Evolutionary conservation across 2,329 filamentous ascomycete species (phyloP).

Genomic region (Penicillium sp.): DNA sequence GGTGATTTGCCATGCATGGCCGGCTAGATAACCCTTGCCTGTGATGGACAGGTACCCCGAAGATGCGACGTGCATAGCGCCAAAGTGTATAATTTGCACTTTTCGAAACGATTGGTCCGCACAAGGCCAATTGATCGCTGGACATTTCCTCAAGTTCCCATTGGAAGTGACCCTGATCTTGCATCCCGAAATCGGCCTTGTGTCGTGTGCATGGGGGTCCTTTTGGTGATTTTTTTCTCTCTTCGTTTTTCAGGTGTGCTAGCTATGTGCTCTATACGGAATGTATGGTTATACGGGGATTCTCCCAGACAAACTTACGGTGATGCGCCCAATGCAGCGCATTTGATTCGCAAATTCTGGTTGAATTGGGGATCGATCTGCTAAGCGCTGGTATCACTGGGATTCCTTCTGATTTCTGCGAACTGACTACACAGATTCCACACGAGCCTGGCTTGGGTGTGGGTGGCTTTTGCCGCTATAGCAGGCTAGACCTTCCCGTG

Average conservation of each 20-base stretch:
- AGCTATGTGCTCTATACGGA: background rate
- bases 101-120: background rate
- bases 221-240: background rate
- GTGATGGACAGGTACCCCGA: constrained; percentile 8
- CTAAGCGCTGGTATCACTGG: background rate
- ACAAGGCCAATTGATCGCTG: background rate
- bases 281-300: background rate
- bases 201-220: background rate
- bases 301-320: background rate
- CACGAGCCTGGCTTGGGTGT: background rate
- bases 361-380: background rate
- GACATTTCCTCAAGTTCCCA: background rate
- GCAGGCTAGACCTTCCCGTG: background rate
- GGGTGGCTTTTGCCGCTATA: background rate
- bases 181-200: background rate
- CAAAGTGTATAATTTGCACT: background rate
- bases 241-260: background rate
- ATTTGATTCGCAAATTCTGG: background rate
- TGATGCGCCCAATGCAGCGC: background rate
- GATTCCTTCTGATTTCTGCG: background rate
- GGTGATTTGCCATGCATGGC: constrained; percentile 14
- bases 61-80: constrained; percentile 3
- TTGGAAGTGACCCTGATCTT: background rate
- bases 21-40: constrained; percentile 9
- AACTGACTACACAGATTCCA: constrained; percentile 5